These are phyloP conservation scores for Phialophora expanda DNA, from an alignment of 2,329 filamentous ascomycete species.

Conservation along the genomic window DNA sequence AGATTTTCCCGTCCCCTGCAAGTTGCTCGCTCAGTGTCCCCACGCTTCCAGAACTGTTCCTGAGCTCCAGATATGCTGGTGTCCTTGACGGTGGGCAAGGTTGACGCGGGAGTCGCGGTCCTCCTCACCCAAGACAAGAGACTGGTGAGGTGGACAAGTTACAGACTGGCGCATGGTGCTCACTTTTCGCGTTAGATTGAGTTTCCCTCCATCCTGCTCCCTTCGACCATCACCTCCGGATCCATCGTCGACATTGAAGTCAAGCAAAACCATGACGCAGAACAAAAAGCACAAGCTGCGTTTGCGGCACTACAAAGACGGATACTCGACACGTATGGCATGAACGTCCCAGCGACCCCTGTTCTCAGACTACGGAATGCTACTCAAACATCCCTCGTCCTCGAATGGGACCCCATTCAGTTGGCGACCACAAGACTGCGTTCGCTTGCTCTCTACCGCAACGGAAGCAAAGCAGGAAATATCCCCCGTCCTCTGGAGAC, in stretches of 20 bases:
- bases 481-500: slow-evolving; percentile 87
- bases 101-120: slow-evolving; percentile 97
- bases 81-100: slow-evolving; percentile 97
- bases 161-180: slow-evolving; percentile 1
- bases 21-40: neutral
- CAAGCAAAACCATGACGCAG: slow-evolving; percentile 79
- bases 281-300: slow-evolving; percentile 72
- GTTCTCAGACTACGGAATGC: slow-evolving; percentile 91
- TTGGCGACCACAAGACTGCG: slow-evolving; percentile 90
- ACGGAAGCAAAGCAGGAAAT: slow-evolving; percentile 93
- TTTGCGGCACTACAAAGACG: slow-evolving; percentile 87
- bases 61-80: slow-evolving; percentile 74
- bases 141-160: slow-evolving; percentile 66
- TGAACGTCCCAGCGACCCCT: slow-evolving; percentile 75
- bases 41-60: neutral
- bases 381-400: slow-evolving; percentile 96
- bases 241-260: slow-evolving; percentile 99
- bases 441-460: slow-evolving; percentile 88
- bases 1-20: neutral
- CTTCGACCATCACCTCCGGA: slow-evolving; percentile 91
- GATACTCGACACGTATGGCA: slow-evolving; percentile 86
- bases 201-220: slow-evolving; percentile 95
- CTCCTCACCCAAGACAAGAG: slow-evolving; percentile 96
- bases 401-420: slow-evolving; percentile 96
- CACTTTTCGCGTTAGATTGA: slow-evolving; percentile 72